Evolutionary conservation across 768 basidiomycete genomes (phyloP), one percentile per base, ranked within the genome.

Genomic region (Plicaturopsis crispa): DNA sequence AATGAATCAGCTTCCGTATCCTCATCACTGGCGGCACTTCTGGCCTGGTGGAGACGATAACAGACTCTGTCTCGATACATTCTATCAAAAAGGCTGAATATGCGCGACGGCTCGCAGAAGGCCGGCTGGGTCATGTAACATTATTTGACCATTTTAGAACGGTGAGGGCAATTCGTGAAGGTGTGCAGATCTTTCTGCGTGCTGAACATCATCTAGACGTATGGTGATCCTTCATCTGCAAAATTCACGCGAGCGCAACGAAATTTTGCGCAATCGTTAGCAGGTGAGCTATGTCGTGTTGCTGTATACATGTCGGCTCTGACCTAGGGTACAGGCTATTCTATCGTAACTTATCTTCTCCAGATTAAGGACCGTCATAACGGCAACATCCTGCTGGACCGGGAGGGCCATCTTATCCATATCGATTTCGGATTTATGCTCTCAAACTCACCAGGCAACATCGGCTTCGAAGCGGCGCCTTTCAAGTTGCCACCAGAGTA

Each of bases 81-180:
- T 98, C 96, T 1, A 96, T 99, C 59, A 99, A 99, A 70, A 99
- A 99, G 62, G 86, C 90, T 3, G 94, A 96, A 56, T 98, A 98
- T 59, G 93, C 94, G 2, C 76, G 89, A 48, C 72, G 90, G 39
- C 61, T 94, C 39, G 75, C 89, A 3, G 75, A 78, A 48, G 84
- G 90, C 22, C 74, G 79, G 38, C 64, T 94, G 14, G 86, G 84
- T 23, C 82, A 92, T 54, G 94, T 96, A 33, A 87, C 87, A 2
- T 57, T 99, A 37, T 62, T 90, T 46, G 93, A 99, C 54, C 90
- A 99, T 60, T 99, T 96, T 59, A 78, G 76, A 54, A 76, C 79
- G 40, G 90, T 90, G 46, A 47, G 83, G 65, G 18, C 17, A 24
- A 12, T 2, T 6, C 11, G 4, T 36, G 23, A 19, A 21, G 2